Evolutionary conservation across 2,329 filamentous ascomycete genomes (phyloP).

Genomic region (Epichloe bromicola): DNA sequence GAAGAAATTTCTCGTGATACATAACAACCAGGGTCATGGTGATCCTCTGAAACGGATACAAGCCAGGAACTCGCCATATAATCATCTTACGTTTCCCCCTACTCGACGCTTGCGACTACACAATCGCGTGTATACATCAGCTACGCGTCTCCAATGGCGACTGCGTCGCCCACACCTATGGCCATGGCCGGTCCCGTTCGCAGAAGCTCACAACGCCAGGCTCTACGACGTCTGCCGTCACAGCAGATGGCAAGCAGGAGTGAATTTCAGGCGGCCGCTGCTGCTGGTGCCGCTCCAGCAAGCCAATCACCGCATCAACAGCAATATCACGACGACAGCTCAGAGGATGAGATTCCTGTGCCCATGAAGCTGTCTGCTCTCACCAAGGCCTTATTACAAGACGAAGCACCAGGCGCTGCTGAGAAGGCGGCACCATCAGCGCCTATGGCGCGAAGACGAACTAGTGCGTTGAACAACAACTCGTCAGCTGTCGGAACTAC

Average conservation of each 20-base stretch:
- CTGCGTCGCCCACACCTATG: conserved; percentile 42
- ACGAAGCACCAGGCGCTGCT: conserved; percentile 37
- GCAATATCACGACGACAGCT: conserved; percentile 60
- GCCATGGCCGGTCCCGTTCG: conserved; percentile 35
- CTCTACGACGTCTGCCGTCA: conserved; percentile 36
- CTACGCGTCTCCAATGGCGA: conserved; percentile 28
- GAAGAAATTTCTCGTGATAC: conserved; percentile 13
- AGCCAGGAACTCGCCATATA: background rate
- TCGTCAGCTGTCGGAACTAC: conserved; percentile 27
- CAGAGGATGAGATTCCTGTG: conserved; percentile 83
- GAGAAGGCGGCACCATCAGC: conserved; percentile 29
- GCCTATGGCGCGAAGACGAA: conserved; percentile 34
- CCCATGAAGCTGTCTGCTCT: conserved; percentile 90
- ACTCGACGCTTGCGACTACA: background rate
- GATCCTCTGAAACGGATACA: conserved; percentile 25
- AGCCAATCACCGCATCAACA: conserved; percentile 28
- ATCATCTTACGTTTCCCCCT: conserved; percentile 13
- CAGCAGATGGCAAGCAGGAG: conserved; percentile 31
- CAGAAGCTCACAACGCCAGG: conserved; percentile 44
- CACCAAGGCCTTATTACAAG: conserved; percentile 71
- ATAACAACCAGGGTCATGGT: conserved; percentile 23
- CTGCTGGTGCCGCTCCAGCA: conserved; percentile 14
- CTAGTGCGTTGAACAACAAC: conserved; percentile 28
- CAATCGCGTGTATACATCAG: conserved; percentile 4
- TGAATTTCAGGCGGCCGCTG: conserved; percentile 29